Base-by-base conservation (phyloP, 83 land plant species). In the Picea mariana region DNA sequence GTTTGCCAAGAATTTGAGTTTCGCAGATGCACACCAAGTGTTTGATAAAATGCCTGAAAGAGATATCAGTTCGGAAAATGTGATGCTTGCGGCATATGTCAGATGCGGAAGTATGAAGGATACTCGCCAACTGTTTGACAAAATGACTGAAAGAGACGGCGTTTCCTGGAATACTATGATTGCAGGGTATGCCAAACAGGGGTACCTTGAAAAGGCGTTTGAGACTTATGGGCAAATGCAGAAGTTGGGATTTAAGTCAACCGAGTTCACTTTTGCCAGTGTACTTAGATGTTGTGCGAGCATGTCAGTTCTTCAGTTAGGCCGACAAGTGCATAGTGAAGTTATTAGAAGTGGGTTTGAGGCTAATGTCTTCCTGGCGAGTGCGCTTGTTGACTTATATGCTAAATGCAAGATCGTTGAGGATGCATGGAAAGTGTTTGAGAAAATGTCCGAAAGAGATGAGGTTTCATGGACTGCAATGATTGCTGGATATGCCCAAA, bases 161-260 rank as follows among this genome's bases (percentile, higher is more conserved):
- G 82, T 91, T 68, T 91, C 93, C 34, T 91, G 88, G 73, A 91
- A 91, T 84, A 77, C 88, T 9, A 71, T 91, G 59, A 88, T 91
- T 23, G 73, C 89, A 4, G 47, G 81, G 17, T 85, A 86, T 77
- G 88, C 89, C 1, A 77, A 89, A 87, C 52, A 79, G 71, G 91
- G 86, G 18, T 60, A 77, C 44, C 12, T 17, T 6, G 40, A 85
- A 60, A 87, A 88, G 75, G 67, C 88, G 40, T 3, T 87, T 8
- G 24, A 60, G 42, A 87, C 85, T 40, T 85, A 88, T 47, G 42
- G 72, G 24, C 75, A 88, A 44, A 55, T 91, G 61, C 84, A 83
- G 69, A 67, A 62, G 1, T 52, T 68, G 1, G 64, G 79, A 21
- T 88, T 86, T 58, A 81, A 83, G 15, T 9, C 87, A 60, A 83